Conservation (phyloP, 257 asterid genomes). For the Solanum megistacrolobum region DNA sequence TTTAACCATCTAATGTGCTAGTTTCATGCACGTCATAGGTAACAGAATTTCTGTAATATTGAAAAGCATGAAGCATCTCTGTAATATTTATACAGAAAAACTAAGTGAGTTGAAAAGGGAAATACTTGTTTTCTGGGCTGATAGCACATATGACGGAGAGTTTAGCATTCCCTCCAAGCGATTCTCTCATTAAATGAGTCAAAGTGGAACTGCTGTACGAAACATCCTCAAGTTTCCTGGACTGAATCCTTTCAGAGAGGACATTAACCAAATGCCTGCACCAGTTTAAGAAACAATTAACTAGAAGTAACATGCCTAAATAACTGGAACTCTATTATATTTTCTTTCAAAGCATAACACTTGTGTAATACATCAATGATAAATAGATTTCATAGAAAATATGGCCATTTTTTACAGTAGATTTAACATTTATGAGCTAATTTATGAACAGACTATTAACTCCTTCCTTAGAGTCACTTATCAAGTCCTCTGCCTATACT, state of each 20-base stretch:
- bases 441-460: neutral
- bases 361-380: neutral
- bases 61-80: neutral
- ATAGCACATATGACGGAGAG: constrained; percentile 62
- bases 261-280: constrained; percentile 67
- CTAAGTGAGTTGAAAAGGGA: neutral
- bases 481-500: neutral
- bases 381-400: neutral
- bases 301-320: neutral
- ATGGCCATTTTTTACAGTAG: neutral
- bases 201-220: constrained; percentile 49
- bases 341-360: neutral
- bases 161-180: constrained; percentile 85
- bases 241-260: constrained; percentile 34
- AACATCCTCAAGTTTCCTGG: constrained; percentile 31
- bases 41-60: neutral
- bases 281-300: constrained; percentile 12
- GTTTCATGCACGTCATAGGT: neutral
- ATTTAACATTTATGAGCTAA: neutral
- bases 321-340: neutral
- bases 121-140: constrained; percentile 59
- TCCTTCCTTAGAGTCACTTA: neutral
- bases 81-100: neutral
- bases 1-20: neutral
- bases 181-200: constrained; percentile 70